Evolutionary conservation across 805 yeast species (phyloP).

Genomic region (Komagataella ulmi): DNA sequence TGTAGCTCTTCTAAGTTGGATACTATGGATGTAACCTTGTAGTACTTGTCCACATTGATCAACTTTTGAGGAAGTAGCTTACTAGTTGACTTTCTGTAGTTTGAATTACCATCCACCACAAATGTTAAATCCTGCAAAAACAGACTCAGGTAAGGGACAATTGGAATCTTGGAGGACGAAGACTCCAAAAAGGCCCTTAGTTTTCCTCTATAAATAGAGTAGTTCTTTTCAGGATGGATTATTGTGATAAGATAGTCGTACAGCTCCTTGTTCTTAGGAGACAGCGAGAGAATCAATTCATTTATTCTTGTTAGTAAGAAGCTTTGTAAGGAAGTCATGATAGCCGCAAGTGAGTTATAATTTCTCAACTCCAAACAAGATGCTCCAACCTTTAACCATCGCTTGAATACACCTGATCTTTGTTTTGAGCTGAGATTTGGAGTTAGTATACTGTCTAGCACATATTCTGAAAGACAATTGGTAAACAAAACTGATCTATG

Average conservation of each 20-base stretch:
- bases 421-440: conserved; percentile 33
- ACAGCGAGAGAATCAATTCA: conserved; percentile 40
- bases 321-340: conserved; percentile 64
- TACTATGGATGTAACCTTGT: conserved; percentile 50
- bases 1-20: conserved; percentile 60
- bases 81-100: conserved; percentile 45
- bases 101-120: conserved; percentile 72
- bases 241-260: conserved; percentile 54
- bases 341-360: conserved; percentile 68
- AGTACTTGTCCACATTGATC: conserved; percentile 64
- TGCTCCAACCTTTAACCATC: conserved; percentile 65
- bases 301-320: conserved; percentile 52
- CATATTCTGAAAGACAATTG: conserved; percentile 58
- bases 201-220: conserved; percentile 52
- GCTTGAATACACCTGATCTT: conserved; percentile 41
- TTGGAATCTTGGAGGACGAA: conserved; percentile 35
- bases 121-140: conserved; percentile 72
- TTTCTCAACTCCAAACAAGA: conserved; percentile 64
- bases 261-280: conserved; percentile 46
- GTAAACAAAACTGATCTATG: conserved; percentile 52
- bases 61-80: conserved; percentile 40
- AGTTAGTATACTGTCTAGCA: conserved; percentile 52
- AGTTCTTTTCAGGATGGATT: conserved; percentile 66
- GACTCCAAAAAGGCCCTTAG: conserved; percentile 39
- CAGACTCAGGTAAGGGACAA: conserved; percentile 65